phyloP scores from a whole-genome alignment of 2,329 filamentous ascomycete species.

The Stachybotrys chartarum region DNA sequence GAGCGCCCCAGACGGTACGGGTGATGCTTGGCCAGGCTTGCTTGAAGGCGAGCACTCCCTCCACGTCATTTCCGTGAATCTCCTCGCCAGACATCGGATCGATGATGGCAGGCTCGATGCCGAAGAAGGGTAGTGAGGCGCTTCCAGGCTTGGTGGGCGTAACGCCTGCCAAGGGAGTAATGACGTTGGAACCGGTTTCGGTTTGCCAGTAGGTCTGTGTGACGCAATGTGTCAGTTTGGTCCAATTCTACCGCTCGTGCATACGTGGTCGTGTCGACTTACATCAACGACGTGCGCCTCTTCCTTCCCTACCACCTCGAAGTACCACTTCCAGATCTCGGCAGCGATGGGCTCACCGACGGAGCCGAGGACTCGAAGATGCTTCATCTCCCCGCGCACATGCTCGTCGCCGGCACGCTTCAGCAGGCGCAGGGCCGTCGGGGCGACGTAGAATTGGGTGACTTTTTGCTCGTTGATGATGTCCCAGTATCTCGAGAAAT shows the following conservation, averaged over 20 bases:
- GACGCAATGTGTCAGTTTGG: not conserved
- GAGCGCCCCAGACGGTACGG: slow-evolving; percentile 92
- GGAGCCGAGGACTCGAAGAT: slow-evolving; percentile 82
- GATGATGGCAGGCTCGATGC: slow-evolving; percentile 94
- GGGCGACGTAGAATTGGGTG: slow-evolving; percentile 97
- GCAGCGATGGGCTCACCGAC: slow-evolving; percentile 97
- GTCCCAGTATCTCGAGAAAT: slow-evolving; percentile 98
- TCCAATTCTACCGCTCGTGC: not conserved
- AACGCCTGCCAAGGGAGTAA: slow-evolving; percentile 84
- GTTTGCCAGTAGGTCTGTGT: slow-evolving; percentile 98
- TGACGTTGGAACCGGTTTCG: slow-evolving; percentile 94
- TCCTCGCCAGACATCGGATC: slow-evolving; percentile 93
- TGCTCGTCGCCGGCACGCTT: slow-evolving; percentile 94
- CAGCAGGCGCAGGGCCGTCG: slow-evolving; percentile 83
- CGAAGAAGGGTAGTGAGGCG: slow-evolving; percentile 95
- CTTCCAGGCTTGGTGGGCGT: slow-evolving; percentile 96
- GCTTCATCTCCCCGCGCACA: slow-evolving; percentile 82
- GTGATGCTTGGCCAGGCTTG: slow-evolving; percentile 98
- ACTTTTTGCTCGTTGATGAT: slow-evolving; percentile 93
- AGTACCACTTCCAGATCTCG: slow-evolving; percentile 99
- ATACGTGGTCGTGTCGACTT: slow-evolving; percentile 31
- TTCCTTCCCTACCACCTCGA: slow-evolving; percentile 87
- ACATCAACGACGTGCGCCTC: slow-evolving; percentile 92
- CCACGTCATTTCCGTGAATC: slow-evolving; percentile 90
- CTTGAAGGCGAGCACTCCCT: slow-evolving; percentile 95